Base-by-base conservation (phyloP, 768 basidiomycete species). In the Tubosaeta sp. region DNA sequence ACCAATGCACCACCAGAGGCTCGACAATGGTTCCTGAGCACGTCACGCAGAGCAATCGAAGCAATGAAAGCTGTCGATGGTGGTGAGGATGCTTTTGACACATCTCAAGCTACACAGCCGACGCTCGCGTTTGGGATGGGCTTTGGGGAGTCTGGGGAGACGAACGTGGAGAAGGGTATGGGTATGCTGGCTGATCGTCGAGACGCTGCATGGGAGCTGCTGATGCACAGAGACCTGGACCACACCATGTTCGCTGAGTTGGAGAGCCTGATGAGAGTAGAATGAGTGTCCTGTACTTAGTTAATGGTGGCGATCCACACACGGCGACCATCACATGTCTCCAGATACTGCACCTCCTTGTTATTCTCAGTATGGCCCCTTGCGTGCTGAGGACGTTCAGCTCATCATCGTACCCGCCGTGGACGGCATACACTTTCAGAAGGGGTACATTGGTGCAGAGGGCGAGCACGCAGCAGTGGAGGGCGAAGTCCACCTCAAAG, bases 401-500 rank as follows among this genome's bases (percentile, higher is more conserved):
- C 76, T 93, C 42, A 73, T 91, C 54, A 84, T 94, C 53, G 73
- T 84, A 12, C 91, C 92, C 0, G 76, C 82, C 13, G 73, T 78
- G 44, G 80, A 87, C 64, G 76, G 82, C 19, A 73, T 87, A 49
- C 80, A 83, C 65, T 94, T 94, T 61, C 92, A 94, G 71, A 87
- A 84, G 60, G 92, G 92, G 11, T 90, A 80, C 64, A 74, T 94
- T 8, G 92, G 92, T 45, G 87, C 85, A 21, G 88, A 90, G 49
- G 87, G 80, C 46, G 90, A 92, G 67, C 78, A 76, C 52, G 88
- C 90, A 13, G 85, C 88, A 9, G 80, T 94, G 47, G 90, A 92
- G 62, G 92, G 92, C 42, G 91, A 93, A 64, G 75, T 94, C 16
- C 91, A 93, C 65, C 73, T 93, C 58, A 94, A 93, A 69, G 86